Evolutionary conservation across 192 early-diverging fungal species (phyloP), one percentile per base, ranked within the genome.

Genomic region (Backusella sp.): DNA sequence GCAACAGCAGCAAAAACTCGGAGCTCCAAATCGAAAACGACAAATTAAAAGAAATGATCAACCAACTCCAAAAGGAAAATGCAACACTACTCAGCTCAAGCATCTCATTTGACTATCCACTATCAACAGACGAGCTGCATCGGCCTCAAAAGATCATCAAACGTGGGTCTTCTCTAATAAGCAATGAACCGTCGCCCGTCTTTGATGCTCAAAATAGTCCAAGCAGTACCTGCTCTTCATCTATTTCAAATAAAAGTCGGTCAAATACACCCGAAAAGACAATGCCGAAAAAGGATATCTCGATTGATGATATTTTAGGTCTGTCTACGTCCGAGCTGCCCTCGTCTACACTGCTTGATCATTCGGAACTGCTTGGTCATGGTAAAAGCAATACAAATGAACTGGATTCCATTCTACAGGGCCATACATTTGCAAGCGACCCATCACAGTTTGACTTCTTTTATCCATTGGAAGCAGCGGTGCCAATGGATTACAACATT

Each of bases 41-140:
- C 7, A 35, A 36, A 69, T 21, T 69, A 12, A 69, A 37, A 34
- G 12, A 69, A 14, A 41, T 69, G 68, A 41, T 69, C 21, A 21
- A 23, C 5, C 68, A 69, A 37, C 68, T 69, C 4, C 68, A 41
- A 69, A 69, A 19, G 39, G 39, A 69, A 41, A 69, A 34, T 69
- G 68, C 68, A 36, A 39, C 39, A 17, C 35, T 39, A 69, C 35
- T 39, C 37, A 41, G 39, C 12, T 36, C 39, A 8, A 39, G 34
- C 39, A 42, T 36, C 1, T 69, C 39, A 19, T 69, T 69, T 69
- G 68, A 62, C 9, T 62, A 62, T 26, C 56, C 56, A 26, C 23
- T 62, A 26, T 62, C 56, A 62, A 28, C 56, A 26, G 37, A 23
- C n/a, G 56, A 62, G 12, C 56, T 28, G 12, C 37, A 23, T 36